Evolutionary conservation across 2,329 filamentous ascomycete species (phyloP).

Genomic region (Trichothecium sympodiale): DNA sequence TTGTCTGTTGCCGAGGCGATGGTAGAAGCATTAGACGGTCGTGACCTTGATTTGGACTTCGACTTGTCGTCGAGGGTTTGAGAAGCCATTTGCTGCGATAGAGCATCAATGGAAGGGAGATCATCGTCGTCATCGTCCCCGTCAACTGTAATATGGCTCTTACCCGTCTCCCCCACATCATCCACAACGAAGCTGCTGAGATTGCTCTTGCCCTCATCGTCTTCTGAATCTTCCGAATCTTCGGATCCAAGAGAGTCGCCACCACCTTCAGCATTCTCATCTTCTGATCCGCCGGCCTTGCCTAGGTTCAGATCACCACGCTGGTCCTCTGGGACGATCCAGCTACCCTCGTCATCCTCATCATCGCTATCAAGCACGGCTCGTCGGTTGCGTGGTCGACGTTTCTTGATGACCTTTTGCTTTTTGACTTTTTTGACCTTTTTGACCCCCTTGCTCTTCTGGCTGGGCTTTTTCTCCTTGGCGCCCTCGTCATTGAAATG

Average conservation of each 20-base stretch:
- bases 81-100: conserved; percentile 24
- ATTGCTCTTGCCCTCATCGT: conserved; percentile 41
- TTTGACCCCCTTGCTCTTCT: conserved; percentile 9
- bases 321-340: conserved; percentile 65
- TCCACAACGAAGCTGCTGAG: conserved; percentile 45
- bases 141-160: conserved; percentile 15
- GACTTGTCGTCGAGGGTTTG: conserved; percentile 22
- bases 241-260: conserved; percentile 68
- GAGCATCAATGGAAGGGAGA: conserved; percentile 20
- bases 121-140: conserved; percentile 17
- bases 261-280: conserved; percentile 79
- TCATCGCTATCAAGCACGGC: conserved; percentile 57
- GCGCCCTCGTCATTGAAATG: conserved; percentile 39
- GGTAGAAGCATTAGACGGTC: not conserved
- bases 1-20: conserved; percentile 6
- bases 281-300: conserved; percentile 72
- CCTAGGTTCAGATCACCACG: conserved; percentile 51
- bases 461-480: conserved; percentile 20
- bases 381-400: conserved; percentile 37
- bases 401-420: conserved; percentile 16
- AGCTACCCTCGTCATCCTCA: conserved; percentile 63
- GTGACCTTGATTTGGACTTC: not conserved
- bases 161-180: conserved; percentile 30
- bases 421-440: conserved; percentile 6
- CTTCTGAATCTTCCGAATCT: conserved; percentile 50